Conservation (phyloP, 2,329 filamentous ascomycete species). For the Pseudogymnoascus sp. region DNA sequence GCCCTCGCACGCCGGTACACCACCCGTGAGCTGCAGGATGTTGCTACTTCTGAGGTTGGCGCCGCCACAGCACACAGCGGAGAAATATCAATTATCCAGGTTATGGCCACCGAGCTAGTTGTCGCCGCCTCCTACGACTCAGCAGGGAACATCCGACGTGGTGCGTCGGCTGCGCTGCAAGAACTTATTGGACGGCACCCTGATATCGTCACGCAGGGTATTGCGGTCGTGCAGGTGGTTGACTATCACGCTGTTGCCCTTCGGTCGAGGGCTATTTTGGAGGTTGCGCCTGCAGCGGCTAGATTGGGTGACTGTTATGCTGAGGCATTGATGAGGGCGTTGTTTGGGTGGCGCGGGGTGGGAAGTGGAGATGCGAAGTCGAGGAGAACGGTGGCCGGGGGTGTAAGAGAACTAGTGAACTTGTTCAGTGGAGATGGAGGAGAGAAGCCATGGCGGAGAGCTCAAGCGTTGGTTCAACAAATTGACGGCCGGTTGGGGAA, state of each 20-base stretch:
- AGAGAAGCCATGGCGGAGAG: conserved; percentile 18
- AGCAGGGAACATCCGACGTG: conserved; percentile 85
- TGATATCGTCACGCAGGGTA: conserved; percentile 72
- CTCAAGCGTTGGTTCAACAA: conserved; percentile 32
- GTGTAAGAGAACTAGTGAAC: conserved; percentile 53
- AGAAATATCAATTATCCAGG: conserved; percentile 56
- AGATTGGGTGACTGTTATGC: conserved; percentile 56
- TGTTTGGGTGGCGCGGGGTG: conserved; percentile 84
- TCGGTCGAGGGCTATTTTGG: conserved; percentile 70
- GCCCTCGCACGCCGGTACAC: conserved; percentile 79
- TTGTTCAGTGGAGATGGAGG: not conserved
- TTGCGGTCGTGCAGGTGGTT: conserved; percentile 76
- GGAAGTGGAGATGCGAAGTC: conserved; percentile 68
- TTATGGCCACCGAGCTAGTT: conserved; percentile 73
- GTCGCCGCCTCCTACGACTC: conserved; percentile 79
- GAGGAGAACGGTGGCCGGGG: conserved; percentile 60
- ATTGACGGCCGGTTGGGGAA: conserved; percentile 37
- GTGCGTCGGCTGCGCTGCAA: conserved; percentile 86
- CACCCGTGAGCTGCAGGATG: conserved; percentile 63
- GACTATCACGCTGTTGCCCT: conserved; percentile 91
- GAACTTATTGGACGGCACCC: conserved; percentile 91
- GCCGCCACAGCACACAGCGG: conserved; percentile 24
- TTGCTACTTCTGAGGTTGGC: conserved; percentile 36
- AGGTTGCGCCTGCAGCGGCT: conserved; percentile 64
- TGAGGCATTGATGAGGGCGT: conserved; percentile 59